Evolutionary conservation across 2,329 filamentous ascomycete genomes (phyloP).

Genomic region (Penicillium sp.): DNA sequence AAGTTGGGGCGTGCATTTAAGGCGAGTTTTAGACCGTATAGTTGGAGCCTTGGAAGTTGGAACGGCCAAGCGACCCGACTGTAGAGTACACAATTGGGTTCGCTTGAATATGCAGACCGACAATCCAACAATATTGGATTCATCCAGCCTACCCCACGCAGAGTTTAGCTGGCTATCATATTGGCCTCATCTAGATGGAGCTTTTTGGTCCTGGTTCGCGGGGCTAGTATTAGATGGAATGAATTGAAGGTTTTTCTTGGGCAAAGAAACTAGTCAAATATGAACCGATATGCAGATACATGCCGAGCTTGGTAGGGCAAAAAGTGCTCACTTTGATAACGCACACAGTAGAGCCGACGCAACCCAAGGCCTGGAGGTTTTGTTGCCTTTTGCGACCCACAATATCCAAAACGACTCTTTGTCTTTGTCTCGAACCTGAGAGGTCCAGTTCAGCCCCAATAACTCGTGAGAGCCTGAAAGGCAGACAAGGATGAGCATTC

Average conservation of each 20-base stretch:
- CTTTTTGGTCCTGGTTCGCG: not conserved
- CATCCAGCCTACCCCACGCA: not conserved
- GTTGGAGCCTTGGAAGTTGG: too few relatives aligned
- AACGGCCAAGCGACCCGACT: too few relatives aligned
- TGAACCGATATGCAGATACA: not conserved
- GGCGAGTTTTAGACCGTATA: not conserved
- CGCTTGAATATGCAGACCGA: not conserved
- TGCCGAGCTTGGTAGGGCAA: not conserved
- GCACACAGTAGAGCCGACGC: not conserved
- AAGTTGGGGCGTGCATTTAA: not conserved
- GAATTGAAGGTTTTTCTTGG: not conserved
- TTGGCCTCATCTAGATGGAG: not conserved
- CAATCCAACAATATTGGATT: not conserved
- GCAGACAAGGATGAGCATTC: not conserved
- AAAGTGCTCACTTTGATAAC: not conserved
- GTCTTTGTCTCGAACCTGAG: conserved; percentile 1
- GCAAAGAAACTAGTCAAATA: not conserved
- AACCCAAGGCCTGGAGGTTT: not conserved
- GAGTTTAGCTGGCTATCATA: not conserved
- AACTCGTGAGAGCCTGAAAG: not conserved
- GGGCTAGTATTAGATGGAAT: not conserved
- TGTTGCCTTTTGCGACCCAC: not conserved
- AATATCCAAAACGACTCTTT: not conserved
- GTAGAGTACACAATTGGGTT: not conserved
- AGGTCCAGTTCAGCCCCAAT: not conserved